Evolutionary conservation across 164 flowering plant genomes (phyloP).

Genomic region (Vitis labrusca): DNA sequence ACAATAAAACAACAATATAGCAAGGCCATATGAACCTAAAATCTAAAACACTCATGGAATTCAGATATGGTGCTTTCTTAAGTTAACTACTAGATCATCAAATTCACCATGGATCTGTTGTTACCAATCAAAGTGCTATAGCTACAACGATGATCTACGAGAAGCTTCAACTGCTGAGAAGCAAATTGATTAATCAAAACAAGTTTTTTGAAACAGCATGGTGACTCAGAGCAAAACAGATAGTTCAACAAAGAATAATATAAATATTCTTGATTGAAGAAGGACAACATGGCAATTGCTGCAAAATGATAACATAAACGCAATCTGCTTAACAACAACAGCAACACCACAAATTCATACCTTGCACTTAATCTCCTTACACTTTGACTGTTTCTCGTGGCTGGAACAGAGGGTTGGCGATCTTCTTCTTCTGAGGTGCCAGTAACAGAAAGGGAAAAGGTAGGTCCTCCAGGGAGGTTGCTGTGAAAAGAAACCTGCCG

Average conservation of each 20-base stretch:
- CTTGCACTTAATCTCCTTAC: slow-evolving; percentile 34
- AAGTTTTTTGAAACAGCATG: neutral
- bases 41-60: too few relatives aligned
- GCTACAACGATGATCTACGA: too few relatives aligned
- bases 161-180: too few relatives aligned
- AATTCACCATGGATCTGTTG: too few relatives aligned
- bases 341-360: slow-evolving; percentile 20
- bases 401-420: slow-evolving; percentile 11
- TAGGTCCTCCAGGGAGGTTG: slow-evolving; percentile 25
- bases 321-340: neutral
- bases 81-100: too few relatives aligned
- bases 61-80: too few relatives aligned
- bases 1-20: too few relatives aligned
- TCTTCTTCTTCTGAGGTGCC: slow-evolving; percentile 33
- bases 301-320: neutral
- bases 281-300: neutral
- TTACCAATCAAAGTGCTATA: too few relatives aligned
- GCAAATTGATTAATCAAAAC: too few relatives aligned
- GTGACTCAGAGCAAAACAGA: neutral
- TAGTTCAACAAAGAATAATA: neutral
- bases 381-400: slow-evolving; percentile 31
- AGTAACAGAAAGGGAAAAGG: slow-evolving; percentile 31
- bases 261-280: neutral
- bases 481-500: slow-evolving; percentile 29
- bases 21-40: too few relatives aligned